Base-by-base conservation (phyloP, 176 grass and related monocot genomes). In the Elaeis guineensis region DNA sequence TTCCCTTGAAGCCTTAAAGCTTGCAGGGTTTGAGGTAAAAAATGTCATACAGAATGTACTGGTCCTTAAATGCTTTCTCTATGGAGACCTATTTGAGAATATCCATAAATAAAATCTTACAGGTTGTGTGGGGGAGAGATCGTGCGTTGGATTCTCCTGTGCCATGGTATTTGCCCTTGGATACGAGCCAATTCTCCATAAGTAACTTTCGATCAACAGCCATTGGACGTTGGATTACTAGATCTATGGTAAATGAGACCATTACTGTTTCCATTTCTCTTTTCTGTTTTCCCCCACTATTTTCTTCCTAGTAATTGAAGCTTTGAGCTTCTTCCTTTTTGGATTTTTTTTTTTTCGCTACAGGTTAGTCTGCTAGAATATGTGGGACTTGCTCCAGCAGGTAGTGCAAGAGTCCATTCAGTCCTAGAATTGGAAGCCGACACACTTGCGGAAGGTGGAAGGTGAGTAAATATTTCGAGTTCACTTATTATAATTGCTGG, bases 21-120 rank as follows among this genome's bases (percentile, higher is more conserved):
- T 55, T 19, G 53, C 53, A 21, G 53, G 53, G 21, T n/a, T 55
- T 55, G 53, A 55, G 53, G 53, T 55, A n/a, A n/a, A n/a, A 55
- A 9, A 55, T 17, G 18, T 19, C 5, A 55, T 6, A 8, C 3
- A 21, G 8, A 4, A 19, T 55, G 4, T 5, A 6, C 3, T 19
- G 17, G 16, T 54, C 16, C 5, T 3, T 19, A 3, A 0, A 54
- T 54, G 17, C 3, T 21, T 8, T 21, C 17, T 28, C 25, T 5
- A 4, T 28, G 1, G 2, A 19, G 9, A 55, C 1, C 0, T n/a
- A n/a, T 2, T 2, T 7, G 3, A 6, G 53, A 8, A 5, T 8
- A 11, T 20, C 5, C 22, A 15, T 1, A 19, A 54, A 19, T 19
- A n/a, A 1, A 19, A 6, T 55, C 2, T 55, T 22, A 17, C 7